Conservation (phyloP, 108 stramenopile species). For the Bacterosira constricta region DNA sequence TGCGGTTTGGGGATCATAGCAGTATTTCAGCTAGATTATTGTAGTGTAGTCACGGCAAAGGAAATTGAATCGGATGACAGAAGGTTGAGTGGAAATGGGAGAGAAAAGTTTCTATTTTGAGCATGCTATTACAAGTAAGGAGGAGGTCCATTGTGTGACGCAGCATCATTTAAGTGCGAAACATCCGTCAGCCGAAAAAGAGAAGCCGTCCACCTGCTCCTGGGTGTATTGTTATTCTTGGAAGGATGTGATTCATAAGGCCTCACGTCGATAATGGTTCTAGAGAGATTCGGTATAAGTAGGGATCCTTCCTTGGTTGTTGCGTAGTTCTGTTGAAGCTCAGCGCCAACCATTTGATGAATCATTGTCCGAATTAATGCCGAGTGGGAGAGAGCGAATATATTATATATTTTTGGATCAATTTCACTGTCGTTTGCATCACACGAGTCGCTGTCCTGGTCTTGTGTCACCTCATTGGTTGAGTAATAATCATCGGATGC, state of each 20-base stretch:
- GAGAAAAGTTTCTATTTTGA: background rate
- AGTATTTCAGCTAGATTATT: conserved; percentile 16
- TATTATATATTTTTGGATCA: conserved; percentile 31
- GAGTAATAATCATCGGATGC: conserved; percentile 34
- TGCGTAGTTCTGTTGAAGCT: conserved; percentile 33
- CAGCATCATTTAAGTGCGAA: conserved; percentile 26
- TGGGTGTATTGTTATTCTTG: background rate
- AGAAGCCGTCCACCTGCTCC: conserved; percentile 17
- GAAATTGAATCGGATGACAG: conserved; percentile 21
- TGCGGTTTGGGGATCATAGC: conserved; percentile 10
- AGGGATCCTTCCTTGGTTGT: conserved; percentile 38
- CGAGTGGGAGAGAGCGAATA: conserved; percentile 62
- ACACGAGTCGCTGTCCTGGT: conserved; percentile 1
- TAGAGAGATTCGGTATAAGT: conserved; percentile 41
- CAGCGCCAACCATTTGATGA: conserved; percentile 41
- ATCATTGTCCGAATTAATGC: conserved; percentile 55
- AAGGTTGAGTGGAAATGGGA: background rate
- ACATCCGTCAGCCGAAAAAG: conserved; percentile 39
- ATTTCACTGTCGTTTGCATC: background rate
- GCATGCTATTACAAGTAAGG: conserved; percentile 12
- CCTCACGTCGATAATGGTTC: conserved; percentile 42
- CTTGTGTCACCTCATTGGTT: background rate
- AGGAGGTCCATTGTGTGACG: background rate
- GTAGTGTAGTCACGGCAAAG: conserved; percentile 13
- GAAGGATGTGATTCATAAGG: conserved; percentile 1